Evolutionary conservation across 2,329 filamentous ascomycete species (phyloP).

Genomic region (Leptodontidium sp.): DNA sequence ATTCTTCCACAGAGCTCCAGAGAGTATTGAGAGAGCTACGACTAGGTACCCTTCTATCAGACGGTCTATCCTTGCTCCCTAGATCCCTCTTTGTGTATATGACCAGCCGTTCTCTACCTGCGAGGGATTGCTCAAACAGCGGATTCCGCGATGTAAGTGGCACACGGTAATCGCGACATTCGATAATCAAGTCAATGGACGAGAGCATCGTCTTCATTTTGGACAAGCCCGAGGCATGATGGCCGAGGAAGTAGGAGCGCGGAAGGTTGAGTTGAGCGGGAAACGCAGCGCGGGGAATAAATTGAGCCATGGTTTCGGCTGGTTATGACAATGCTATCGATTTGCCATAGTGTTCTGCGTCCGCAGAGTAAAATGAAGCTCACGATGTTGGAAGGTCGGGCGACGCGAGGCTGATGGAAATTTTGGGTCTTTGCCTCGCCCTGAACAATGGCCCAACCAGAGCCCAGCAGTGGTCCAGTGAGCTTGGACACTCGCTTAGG

Average conservation of each 20-base stretch:
- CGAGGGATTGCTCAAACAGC: constrained; percentile 80
- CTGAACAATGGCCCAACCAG: not conserved
- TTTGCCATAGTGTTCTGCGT: constrained; percentile 23
- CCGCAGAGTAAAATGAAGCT: constrained; percentile 1
- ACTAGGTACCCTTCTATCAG: constrained; percentile 51
- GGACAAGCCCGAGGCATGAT: constrained; percentile 82
- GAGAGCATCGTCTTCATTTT: constrained; percentile 85
- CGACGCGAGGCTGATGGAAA: constrained; percentile 16
- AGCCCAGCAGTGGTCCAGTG: not conserved
- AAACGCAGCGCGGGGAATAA: constrained; percentile 79
- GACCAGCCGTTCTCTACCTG: constrained; percentile 76
- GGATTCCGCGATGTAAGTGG: constrained; percentile 92
- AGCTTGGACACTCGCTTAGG: constrained; percentile 9
- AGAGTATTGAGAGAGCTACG: not conserved
- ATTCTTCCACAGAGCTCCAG: not conserved
- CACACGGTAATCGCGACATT: constrained; percentile 93
- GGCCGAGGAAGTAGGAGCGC: constrained; percentile 92
- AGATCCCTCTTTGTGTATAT: constrained; percentile 94
- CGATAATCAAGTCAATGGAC: constrained; percentile 86
- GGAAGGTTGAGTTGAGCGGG: constrained; percentile 77
- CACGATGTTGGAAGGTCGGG: constrained; percentile 20
- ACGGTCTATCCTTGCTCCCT: constrained; percentile 55
- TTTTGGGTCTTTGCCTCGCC: constrained; percentile 15
- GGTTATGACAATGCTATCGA: constrained; percentile 27
- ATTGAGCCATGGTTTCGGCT: constrained; percentile 50